Evolutionary conservation across 495 filamentous ascomycete species (phyloP).

Genomic region (Tuber calosporum): DNA sequence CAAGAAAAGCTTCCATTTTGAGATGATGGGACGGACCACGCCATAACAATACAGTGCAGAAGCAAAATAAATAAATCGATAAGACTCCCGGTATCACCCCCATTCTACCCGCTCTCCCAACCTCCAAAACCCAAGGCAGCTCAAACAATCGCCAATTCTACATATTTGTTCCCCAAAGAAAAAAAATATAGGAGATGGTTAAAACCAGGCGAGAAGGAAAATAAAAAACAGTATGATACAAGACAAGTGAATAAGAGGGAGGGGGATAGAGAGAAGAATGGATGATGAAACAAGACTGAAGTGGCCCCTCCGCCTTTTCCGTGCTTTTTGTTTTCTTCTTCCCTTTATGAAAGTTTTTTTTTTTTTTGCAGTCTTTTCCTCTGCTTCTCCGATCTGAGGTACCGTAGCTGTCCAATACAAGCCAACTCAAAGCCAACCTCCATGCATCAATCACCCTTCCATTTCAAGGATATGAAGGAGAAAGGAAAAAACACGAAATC

Average conservation of each 20-base stretch:
- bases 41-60: neutral
- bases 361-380: neutral
- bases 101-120: neutral
- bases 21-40: neutral
- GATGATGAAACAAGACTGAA: neutral
- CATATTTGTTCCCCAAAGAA: constrained; percentile 1
- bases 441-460: neutral
- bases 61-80: neutral
- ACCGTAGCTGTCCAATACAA: neutral
- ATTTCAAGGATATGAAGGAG: constrained; percentile 1
- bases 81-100: neutral
- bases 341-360: neutral
- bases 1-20: neutral
- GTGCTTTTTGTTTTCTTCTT: neutral
- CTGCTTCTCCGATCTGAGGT: neutral
- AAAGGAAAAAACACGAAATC: neutral
- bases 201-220: neutral
- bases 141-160: constrained; percentile 3
- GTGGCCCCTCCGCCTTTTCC: neutral
- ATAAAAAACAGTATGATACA: constrained; percentile 2
- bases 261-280: neutral
- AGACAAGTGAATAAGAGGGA: neutral
- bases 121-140: neutral
- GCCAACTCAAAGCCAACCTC: neutral
- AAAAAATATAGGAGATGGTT: neutral